Base-by-base conservation (phyloP, 495 filamentous ascomycete genomes). In the Hypoxylon subgilvum region DNA sequence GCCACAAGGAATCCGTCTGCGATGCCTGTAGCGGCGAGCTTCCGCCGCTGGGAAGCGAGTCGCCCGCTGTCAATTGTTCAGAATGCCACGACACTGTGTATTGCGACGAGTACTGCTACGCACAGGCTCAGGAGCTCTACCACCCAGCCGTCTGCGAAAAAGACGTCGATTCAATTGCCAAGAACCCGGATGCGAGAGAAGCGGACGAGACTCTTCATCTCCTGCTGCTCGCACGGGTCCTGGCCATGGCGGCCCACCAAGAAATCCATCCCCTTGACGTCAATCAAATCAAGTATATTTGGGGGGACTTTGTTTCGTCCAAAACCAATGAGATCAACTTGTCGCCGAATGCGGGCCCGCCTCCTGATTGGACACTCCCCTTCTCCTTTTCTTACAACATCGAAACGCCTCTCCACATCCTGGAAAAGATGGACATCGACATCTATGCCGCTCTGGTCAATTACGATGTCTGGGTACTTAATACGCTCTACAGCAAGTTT, bases 401-500 rank as follows among this genome's bases (percentile, higher is more conserved):
- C 62, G 82, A 90, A 39, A 82, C 82, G 14, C 93, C 93, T 0
- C 83, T 92, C 18, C 89, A 96, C 55, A 77, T 97, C 12, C 81
- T 97, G 9, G 87, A 92, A 65, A 92, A 92, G 70, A 93, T 97
- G 88, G 89, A 90, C 47, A 79, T 96, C 8, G 86, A 96, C 65
- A 89, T 91, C 38, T 97, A 91, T 75, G 76, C 78, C 13, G 76
- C 80, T 1, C 76, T 87, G 22, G 71, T 70, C 0, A 66, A 76
- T 12, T 88, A 90, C 70, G 92, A 96, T 55, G 77, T 88, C n/a
- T 98, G 94, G 94, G 83, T 97, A 6, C 80, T 95, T 65, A 96
- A 97, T 70, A 96, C 92, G 0, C 80, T 96, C 4, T 94, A 91
- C 71, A 84, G 88, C 44, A 98, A 98, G 69, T 96, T 97, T 74